A percentile compares a stretch with the other conserved stretches of the same genome.
Evolutionary conservation across 345 rosid species (phyloP).

Genomic region (Melaleuca alternifolia): DNA sequence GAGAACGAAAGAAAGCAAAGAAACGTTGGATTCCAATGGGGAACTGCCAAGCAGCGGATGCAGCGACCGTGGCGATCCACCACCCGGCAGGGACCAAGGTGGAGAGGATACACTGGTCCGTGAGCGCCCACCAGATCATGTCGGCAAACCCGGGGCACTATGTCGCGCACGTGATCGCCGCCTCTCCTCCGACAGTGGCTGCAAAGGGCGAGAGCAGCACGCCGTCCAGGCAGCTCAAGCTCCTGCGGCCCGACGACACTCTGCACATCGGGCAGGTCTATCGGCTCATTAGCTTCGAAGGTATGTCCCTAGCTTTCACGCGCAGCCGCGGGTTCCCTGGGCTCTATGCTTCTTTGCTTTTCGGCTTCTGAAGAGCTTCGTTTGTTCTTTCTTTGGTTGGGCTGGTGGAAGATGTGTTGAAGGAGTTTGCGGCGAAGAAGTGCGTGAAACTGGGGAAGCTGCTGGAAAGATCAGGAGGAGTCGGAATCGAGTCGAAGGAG

Average conservation of each 20-base stretch:
- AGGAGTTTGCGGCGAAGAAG: conserved; percentile 64
- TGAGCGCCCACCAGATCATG: conserved; percentile 68
- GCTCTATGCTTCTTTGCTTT: background rate
- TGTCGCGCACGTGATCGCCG: conserved; percentile 56
- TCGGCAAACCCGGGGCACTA: conserved; percentile 69
- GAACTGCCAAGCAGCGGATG: conserved; percentile 88
- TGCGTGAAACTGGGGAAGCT: conserved; percentile 65
- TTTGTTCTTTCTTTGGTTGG: background rate
- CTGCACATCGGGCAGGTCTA: conserved; percentile 63
- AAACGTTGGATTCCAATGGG: conserved; percentile 32
- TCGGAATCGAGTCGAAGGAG: conserved; percentile 5
- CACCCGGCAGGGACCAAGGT: conserved; percentile 63
- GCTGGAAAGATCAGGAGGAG: conserved; percentile 35
- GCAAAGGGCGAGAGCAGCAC: conserved; percentile 33
- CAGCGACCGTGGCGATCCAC: conserved; percentile 69
- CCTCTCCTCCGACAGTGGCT: conserved; percentile 26
- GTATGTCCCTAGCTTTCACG: background rate
- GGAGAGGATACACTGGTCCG: conserved; percentile 67
- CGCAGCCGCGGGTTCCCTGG: background rate
- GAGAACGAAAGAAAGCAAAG: background rate
- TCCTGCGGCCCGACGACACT: conserved; percentile 66
- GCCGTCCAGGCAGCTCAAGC: conserved; percentile 73
- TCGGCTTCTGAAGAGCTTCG: background rate
- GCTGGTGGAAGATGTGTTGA: conserved; percentile 46
- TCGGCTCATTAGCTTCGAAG: conserved; percentile 78